Evolutionary conservation across 495 filamentous ascomycete species (phyloP), one percentile per base, ranked within the genome.

Genomic region (Xylaria bambusicola): DNA sequence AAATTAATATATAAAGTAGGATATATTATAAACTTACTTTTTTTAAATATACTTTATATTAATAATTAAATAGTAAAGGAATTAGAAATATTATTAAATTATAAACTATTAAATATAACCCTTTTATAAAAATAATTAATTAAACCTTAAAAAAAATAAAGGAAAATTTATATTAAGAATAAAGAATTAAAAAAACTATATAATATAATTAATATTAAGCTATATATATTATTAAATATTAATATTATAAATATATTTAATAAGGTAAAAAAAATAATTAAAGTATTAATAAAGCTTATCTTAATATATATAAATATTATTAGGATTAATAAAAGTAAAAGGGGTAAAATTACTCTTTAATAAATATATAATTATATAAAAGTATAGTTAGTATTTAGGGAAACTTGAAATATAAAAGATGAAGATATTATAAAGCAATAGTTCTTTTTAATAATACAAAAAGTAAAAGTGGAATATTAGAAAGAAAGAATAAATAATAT

Each of bases 351-450:
- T 27, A 15, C 23, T 20, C 13, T 55, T 44, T 12, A 38, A 21
- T 38, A 38, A 38, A 55, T 23, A 55, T 44, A 20, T 44, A 42
- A 35, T 44, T 38, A 45, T 42, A 18, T 44, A 55, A 10, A 15
- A 18, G 12, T 23, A 44, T 55, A 38, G 6, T 17, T 44, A 45
- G n/a, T n/a, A 45, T 13, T 55, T 38, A 42, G 45, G 21, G 23
- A 38, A 20, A 10, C 20, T 21, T 12, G 23, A 46, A 46, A 46
- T 21, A 26, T 21, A 21, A 46, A 46, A 46, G 2, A 20, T 21
- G 20, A 46, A 46, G 3, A 46, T 8, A 24, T 45, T 42, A 38
- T 18, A 21, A 5, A 45, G 10, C 42, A 55, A 38, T 3, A 8
- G 18, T 38, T 44, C 45, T 38, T 38, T 12, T 44, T 45, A 12